A percentile compares a stretch with the other conserved stretches of the same genome.
Conservation (phyloP, 148 eudicot genomes). For the Drosera capensis region DNA sequence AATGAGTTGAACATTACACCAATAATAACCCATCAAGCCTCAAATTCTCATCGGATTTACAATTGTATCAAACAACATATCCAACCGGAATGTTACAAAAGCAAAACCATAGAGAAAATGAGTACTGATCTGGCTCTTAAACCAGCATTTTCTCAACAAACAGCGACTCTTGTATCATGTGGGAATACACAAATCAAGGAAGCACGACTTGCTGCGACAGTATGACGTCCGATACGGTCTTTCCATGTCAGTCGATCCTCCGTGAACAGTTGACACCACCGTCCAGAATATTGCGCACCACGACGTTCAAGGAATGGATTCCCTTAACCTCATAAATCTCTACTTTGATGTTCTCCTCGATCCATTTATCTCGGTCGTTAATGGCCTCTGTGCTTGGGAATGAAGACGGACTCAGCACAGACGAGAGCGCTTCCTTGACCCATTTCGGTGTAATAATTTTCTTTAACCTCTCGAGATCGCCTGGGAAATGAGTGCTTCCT, state of each 20-base stretch:
- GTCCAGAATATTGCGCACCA: slow-evolving; percentile 74
- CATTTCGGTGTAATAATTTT: slow-evolving; percentile 48
- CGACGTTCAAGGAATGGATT: slow-evolving; percentile 61
- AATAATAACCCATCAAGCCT: too few relatives aligned
- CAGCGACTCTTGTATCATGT: too few relatives aligned
- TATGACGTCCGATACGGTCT: slow-evolving; percentile 69
- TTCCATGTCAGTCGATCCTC: slow-evolving; percentile 89
- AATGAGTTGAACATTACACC: too few relatives aligned
- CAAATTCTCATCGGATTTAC: too few relatives aligned
- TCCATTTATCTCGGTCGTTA: slow-evolving; percentile 43
- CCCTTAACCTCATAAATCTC: slow-evolving; percentile 81
- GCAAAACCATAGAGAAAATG: too few relatives aligned
- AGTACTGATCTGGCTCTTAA: too few relatives aligned
- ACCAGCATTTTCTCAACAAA: too few relatives aligned
- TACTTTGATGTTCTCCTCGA: slow-evolving; percentile 50
- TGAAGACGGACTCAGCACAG: slow-evolving; percentile 45
- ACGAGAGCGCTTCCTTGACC: slow-evolving; percentile 54
- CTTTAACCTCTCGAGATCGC: slow-evolving; percentile 64
- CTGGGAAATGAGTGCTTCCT: slow-evolving; percentile 53
- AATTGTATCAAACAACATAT: too few relatives aligned
- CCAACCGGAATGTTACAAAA: too few relatives aligned
- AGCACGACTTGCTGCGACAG: slow-evolving; percentile 59
- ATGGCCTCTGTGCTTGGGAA: slow-evolving; percentile 43
- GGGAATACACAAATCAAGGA: slow-evolving; percentile 17
- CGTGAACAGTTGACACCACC: slow-evolving; percentile 95